Base-by-base conservation (phyloP, 163 green algal genomes). In the Chlamydomonas reinhardtii region DNA sequence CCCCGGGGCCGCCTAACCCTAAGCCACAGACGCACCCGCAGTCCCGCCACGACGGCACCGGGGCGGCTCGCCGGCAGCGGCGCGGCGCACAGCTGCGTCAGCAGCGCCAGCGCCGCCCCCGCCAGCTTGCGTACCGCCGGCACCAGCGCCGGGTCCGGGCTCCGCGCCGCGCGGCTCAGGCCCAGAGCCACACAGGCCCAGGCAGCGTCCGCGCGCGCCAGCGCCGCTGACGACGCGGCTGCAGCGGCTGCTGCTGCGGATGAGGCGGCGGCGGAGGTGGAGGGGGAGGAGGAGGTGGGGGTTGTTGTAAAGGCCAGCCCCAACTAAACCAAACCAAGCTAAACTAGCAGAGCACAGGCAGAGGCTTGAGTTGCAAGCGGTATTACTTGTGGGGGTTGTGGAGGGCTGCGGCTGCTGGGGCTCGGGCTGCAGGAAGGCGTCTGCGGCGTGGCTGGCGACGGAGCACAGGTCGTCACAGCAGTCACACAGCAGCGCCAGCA, bases 141-240 rank as follows among this genome's bases (percentile, higher is more conserved):
- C 19, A 0, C 68, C 24, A 69, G 17, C 8, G 77, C 34, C 17
- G 77, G 43, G 77, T 76, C 77, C 17, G 65, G 2, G 1, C n/a
- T 70, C 37, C 56, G 70, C 22, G 31, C 64, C 24, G 22, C 20
- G 48, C 43, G 69, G 22, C 39, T 24, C 34, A 86, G 70, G 0
- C 56, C 69, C 70, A 73, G 70, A 2, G 70, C 52, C 17, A 86
- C 70, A 20, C 80, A 86, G 9, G 54, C 29, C 80, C 80, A 86
- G 17, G 70, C 80, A 17, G 54, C 54, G 2, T 86, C 80, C 16
- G 80, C 80, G 1, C 80, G 69, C 17, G 37, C 34, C 11, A 86
- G 80, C 34, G 34, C 34, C 12, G 32, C 64, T 35, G 29, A 20
- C 27, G 64, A 56, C 11, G 48, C 9, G 9, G 48, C 48, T 2